phyloP scores from a whole-genome alignment of 2,329 filamentous ascomycete genomes.

The Botrytis hyacinthi region DNA sequence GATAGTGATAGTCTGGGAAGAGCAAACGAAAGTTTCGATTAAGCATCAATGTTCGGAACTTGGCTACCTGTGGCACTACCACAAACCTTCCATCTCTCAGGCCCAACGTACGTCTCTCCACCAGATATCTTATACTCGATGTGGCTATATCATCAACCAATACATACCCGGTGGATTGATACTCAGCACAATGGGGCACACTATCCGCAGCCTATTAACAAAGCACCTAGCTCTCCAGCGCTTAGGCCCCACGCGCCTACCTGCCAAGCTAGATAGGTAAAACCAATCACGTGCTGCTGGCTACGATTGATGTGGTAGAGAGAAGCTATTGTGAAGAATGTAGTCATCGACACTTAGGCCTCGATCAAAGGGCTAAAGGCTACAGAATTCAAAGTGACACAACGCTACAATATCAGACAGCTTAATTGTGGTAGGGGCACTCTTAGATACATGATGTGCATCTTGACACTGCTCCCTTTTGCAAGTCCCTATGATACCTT shows the following conservation, averaged over 20 bases:
- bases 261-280: neutral
- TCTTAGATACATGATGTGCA: neutral
- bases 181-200: neutral
- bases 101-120: too few relatives aligned
- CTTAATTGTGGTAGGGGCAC: neutral
- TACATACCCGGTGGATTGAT: too few relatives aligned
- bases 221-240: neutral
- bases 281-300: neutral
- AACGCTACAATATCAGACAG: neutral
- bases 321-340: neutral
- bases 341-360: neutral
- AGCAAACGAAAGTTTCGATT: too few relatives aligned
- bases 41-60: too few relatives aligned
- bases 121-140: too few relatives aligned
- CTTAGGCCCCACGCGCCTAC: neutral
- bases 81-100: too few relatives aligned
- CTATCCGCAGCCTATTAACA: neutral
- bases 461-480: neutral
- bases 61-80: too few relatives aligned
- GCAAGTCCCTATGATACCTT: neutral
- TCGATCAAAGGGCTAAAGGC: neutral
- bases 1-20: too few relatives aligned
- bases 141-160: too few relatives aligned
- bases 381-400: neutral
- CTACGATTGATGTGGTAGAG: neutral